These are phyloP conservation scores for Talaromyces ruber DNA, from an alignment of 495 filamentous ascomycete genomes.

Conservation along the genomic window DNA sequence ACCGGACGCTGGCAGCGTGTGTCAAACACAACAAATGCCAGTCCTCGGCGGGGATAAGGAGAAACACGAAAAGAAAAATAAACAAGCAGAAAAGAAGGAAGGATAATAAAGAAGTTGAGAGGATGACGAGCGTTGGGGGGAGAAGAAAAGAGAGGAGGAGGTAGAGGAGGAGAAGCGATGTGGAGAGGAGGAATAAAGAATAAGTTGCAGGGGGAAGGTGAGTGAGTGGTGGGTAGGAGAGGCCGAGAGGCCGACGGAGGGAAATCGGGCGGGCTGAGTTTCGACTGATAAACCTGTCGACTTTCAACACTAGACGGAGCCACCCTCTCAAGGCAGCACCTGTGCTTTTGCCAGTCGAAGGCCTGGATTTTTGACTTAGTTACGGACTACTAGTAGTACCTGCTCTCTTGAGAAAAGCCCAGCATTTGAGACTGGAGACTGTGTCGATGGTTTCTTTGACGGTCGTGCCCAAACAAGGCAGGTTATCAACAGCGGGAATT, in stretches of 20 bases:
- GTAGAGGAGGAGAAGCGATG: not conserved
- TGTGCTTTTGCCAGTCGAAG: conserved; percentile 11
- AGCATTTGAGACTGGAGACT: too few relatives aligned
- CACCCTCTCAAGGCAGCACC: conserved; percentile 1
- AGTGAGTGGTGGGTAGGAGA: not conserved
- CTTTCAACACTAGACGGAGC: not conserved
- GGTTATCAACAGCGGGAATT: not conserved
- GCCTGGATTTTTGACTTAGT: conserved; percentile 5
- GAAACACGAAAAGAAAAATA: conserved; percentile 10
- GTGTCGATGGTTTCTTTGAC: not conserved
- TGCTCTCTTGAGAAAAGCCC: too few relatives aligned
- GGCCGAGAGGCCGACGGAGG: not conserved
- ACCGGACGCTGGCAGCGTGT: conserved; percentile 30
- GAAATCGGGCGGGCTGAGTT: not conserved
- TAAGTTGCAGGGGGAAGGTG: not conserved
- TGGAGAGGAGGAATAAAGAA: conserved; percentile 1
- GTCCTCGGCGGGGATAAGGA: conserved; percentile 16
- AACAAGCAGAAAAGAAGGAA: conserved; percentile 12
- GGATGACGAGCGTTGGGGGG: not conserved
- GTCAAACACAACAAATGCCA: conserved; percentile 39
- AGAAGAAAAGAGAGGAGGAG: conserved; percentile 4
- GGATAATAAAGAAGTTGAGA: conserved; percentile 8
- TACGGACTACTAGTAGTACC: too few relatives aligned
- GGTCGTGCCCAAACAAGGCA: not conserved
- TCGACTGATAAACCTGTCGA: not conserved